Evolutionary conservation across 768 basidiomycete species (phyloP).

Genomic region (Peribolospora kevripleyi): DNA sequence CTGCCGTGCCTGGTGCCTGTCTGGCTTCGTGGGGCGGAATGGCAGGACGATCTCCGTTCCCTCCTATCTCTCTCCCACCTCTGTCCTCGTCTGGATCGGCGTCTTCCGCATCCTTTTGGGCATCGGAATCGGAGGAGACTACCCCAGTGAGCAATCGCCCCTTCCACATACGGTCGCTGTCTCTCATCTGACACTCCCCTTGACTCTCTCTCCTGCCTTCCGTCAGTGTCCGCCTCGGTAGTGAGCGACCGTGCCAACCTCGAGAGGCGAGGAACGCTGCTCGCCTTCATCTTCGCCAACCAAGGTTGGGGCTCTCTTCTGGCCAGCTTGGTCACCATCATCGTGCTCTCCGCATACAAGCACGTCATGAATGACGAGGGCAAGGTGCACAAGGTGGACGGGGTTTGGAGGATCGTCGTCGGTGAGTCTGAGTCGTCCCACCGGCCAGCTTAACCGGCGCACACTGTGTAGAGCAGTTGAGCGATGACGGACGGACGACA

Average conservation of each 20-base stretch:
- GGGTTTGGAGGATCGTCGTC: slow-evolving; percentile 50
- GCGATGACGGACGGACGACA: no score
- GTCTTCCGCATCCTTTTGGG: slow-evolving; percentile 50
- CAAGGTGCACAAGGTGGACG: slow-evolving; percentile 41
- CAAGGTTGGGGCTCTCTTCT: slow-evolving; percentile 54
- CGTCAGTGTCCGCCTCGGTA: slow-evolving; percentile 21
- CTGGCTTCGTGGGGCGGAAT: no score
- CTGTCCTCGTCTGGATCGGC: slow-evolving; percentile 34
- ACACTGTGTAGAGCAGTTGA: no score
- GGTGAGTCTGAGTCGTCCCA: slow-evolving; percentile 11
- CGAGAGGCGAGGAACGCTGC: slow-evolving; percentile 42
- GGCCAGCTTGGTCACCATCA: slow-evolving; percentile 37
- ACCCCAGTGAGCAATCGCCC: no score
- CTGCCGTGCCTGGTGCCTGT: no score
- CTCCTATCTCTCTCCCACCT: slow-evolving; percentile 30
- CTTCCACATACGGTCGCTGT: no score
- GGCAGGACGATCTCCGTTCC: slow-evolving; percentile 32
- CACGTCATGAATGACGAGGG: slow-evolving; percentile 33
- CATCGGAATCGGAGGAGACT: slow-evolving; percentile 28
- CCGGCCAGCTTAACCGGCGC: no score
- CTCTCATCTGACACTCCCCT: no score
- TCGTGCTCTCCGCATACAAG: slow-evolving; percentile 43
- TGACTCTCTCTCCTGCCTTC: no score
- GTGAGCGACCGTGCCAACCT: slow-evolving; percentile 34
- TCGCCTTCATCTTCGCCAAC: slow-evolving; percentile 20